Evolutionary conservation across 2,329 filamentous ascomycete genomes (phyloP).

Genomic region (Hymenoscyphus albidus): DNA sequence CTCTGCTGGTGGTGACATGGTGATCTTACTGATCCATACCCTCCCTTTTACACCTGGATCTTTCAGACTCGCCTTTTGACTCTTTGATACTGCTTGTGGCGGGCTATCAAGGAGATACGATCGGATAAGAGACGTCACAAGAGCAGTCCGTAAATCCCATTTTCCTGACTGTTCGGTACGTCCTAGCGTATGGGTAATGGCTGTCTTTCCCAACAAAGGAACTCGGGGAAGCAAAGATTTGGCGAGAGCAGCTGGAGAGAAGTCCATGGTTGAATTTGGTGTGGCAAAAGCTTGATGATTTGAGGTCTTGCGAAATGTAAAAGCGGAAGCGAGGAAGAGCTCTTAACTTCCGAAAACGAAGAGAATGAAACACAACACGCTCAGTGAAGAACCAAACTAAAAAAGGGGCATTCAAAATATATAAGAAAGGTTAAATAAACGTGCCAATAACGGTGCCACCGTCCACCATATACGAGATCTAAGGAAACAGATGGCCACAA

Average conservation of each 20-base stretch:
- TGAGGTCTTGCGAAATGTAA: not conserved
- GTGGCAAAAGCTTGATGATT: not conserved
- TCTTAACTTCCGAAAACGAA: not conserved
- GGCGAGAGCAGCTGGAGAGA: conserved; percentile 23
- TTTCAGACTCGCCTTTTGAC: conserved; percentile 59
- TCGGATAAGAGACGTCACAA: conserved; percentile 70
- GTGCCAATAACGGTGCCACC: not conserved
- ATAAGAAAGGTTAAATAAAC: not conserved
- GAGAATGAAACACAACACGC: not conserved
- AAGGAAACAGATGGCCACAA: not conserved
- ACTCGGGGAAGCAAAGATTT: conserved; percentile 46
- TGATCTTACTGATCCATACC: conserved; percentile 76
- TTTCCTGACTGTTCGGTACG: conserved; percentile 69
- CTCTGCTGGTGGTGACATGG: conserved; percentile 55
- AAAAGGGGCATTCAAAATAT: not conserved
- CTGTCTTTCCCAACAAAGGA: conserved; percentile 59
- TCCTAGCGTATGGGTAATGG: conserved; percentile 60
- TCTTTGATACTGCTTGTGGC: conserved; percentile 47
- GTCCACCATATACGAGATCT: not conserved
- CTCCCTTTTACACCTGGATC: conserved; percentile 70
- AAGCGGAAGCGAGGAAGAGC: not conserved
- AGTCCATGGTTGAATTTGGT: not conserved
- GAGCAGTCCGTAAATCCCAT: conserved; percentile 71
- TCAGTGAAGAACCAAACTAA: not conserved
- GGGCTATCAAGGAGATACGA: conserved; percentile 47